Evolutionary conservation across 2,329 filamentous ascomycete genomes (phyloP).

Genomic region (Phoma sp.): DNA sequence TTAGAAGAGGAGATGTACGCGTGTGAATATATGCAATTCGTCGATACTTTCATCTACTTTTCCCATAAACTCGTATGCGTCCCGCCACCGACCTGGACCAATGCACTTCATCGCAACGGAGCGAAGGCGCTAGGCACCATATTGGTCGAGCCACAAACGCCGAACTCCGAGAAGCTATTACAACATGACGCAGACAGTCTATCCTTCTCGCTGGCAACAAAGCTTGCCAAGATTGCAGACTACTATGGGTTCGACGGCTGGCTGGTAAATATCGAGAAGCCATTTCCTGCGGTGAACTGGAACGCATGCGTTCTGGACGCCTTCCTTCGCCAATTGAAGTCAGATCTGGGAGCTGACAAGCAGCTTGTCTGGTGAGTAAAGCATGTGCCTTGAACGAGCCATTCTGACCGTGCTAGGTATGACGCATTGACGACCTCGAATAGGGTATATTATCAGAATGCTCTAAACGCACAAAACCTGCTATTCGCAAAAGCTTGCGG

Average conservation of each 20-base stretch:
- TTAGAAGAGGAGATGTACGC: conserved; percentile 47
- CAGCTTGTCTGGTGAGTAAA: conserved; percentile 51
- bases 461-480: conserved; percentile 50
- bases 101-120: conserved; percentile 57
- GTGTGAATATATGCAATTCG: conserved; percentile 54
- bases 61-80: conserved; percentile 56
- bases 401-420: conserved; percentile 45
- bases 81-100: conserved; percentile 56
- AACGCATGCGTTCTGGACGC: conserved; percentile 36
- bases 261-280: conserved; percentile 57
- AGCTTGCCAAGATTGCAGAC: conserved; percentile 50
- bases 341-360: conserved; percentile 35
- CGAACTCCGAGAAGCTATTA: conserved; percentile 42
- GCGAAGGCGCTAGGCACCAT: conserved; percentile 54
- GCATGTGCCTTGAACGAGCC: neutral
- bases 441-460: conserved; percentile 55
- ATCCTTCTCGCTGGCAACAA: conserved; percentile 47
- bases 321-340: conserved; percentile 51
- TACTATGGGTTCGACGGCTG: conserved; percentile 57
- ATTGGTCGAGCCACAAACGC: conserved; percentile 53
- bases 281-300: conserved; percentile 48
- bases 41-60: conserved; percentile 58
- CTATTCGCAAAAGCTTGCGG: conserved; percentile 49
- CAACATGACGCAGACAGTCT: conserved; percentile 19
- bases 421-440: conserved; percentile 55